These are phyloP conservation scores for Apiospora koreana DNA, from an alignment of 2,329 filamentous ascomycete species.

Conservation along the genomic window DNA sequence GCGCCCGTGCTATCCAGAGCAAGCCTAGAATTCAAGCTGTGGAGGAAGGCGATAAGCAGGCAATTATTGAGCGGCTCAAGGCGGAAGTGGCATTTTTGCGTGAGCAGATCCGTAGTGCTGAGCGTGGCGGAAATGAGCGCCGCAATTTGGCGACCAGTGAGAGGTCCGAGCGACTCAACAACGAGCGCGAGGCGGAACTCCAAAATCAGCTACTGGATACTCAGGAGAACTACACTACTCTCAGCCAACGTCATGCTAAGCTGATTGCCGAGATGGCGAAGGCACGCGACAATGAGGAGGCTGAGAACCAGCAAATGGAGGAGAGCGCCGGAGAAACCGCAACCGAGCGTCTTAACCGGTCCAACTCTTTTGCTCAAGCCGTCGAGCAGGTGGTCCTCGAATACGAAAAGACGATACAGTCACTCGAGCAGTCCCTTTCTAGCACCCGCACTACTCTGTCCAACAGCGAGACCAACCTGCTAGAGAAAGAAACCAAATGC, in stretches of 20 bases:
- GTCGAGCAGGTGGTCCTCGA: conserved; percentile 96
- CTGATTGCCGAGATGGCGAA: conserved; percentile 92
- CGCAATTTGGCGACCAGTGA: conserved; percentile 63
- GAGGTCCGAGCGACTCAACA: conserved; percentile 74
- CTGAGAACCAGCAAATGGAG: conserved; percentile 59
- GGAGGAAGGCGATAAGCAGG: conserved; percentile 92
- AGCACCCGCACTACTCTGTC: conserved; percentile 84
- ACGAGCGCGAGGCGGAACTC: conserved; percentile 83
- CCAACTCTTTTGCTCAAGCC: conserved; percentile 92
- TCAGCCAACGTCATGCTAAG: conserved; percentile 92
- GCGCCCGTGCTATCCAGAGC: conserved; percentile 93
- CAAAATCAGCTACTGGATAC: conserved; percentile 91
- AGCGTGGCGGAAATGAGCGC: conserved; percentile 61
- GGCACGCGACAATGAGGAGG: conserved; percentile 70
- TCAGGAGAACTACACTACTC: conserved; percentile 90
- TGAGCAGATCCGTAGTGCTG: conserved; percentile 88
- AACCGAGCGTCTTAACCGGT: conserved; percentile 86
- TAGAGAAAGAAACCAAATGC: conserved; percentile 93
- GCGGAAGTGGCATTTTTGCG: conserved; percentile 92
- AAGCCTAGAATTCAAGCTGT: conserved; percentile 95
- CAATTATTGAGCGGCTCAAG: conserved; percentile 88
- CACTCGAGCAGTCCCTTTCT: conserved; percentile 85
- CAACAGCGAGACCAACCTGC: conserved; percentile 78
- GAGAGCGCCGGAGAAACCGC: conserved; percentile 74
- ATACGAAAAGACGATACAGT: conserved; percentile 98